Percentiles rank a stretch among this genome's conserved stretches.
These are phyloP conservation scores for Geotrichum reessii DNA, from an alignment of 1,139 yeast species.

Conservation along the genomic window DNA sequence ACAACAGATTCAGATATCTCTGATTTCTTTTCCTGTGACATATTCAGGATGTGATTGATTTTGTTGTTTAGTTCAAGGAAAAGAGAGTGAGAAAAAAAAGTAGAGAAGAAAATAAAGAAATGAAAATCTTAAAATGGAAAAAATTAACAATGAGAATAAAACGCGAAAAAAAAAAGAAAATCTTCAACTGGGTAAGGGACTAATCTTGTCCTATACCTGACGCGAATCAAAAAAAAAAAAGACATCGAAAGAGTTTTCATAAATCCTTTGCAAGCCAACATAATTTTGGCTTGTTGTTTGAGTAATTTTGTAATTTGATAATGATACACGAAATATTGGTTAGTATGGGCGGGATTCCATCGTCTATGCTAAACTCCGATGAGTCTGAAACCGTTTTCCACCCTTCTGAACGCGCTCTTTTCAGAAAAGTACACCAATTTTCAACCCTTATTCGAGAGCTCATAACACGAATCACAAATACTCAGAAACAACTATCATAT, in stretches of 20 bases:
- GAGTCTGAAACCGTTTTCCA: slow-evolving; percentile 14
- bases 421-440: slow-evolving; percentile 19
- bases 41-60: not conserved
- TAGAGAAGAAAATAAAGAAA: slow-evolving; percentile 1
- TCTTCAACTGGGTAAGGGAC: not conserved
- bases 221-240: not conserved
- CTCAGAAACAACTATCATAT: slow-evolving; percentile 3
- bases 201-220: not conserved
- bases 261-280: not conserved
- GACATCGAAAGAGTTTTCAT: not conserved
- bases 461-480: not conserved
- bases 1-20: not conserved
- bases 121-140: not conserved
- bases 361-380: slow-evolving; percentile 21
- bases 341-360: slow-evolving; percentile 27
- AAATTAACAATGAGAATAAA: not conserved
- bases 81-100: not conserved
- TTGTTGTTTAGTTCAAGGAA: not conserved
- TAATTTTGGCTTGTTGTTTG: not conserved
- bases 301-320: not conserved
- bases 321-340: slow-evolving; percentile 20
- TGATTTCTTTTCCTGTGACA: slow-evolving; percentile 1
- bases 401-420: slow-evolving; percentile 16
- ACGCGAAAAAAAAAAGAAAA: not conserved
- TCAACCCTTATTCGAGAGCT: slow-evolving; percentile 2